A percentile compares a stretch with the other conserved stretches of the same genome.
Conservation (phyloP, 345 rosid genomes). For the Lenwebbia sp. region DNA sequence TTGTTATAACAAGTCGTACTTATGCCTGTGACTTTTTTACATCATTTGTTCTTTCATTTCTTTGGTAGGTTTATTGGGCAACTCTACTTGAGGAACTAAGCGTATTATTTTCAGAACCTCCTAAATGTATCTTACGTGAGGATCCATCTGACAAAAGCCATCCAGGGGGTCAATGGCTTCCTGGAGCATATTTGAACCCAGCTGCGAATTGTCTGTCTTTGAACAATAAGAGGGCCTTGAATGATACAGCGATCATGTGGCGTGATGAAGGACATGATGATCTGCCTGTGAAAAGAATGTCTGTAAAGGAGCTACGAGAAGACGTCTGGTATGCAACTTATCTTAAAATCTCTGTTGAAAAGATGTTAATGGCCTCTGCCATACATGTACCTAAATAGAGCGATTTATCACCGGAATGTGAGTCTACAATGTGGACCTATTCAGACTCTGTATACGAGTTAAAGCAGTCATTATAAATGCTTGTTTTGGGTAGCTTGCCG, state of each 20-base stretch:
- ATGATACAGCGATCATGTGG: slow-evolving; percentile 66
- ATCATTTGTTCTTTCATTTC: neutral
- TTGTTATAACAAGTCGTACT: neutral
- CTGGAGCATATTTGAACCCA: slow-evolving; percentile 74
- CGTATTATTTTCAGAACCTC: slow-evolving; percentile 53
- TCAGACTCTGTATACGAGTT: neutral
- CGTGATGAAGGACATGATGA: slow-evolving; percentile 73
- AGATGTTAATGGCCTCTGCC: neutral
- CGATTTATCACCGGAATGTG: neutral
- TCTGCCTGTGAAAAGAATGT: slow-evolving; percentile 55
- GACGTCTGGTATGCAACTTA: slow-evolving; percentile 69
- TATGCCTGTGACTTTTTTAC: neutral
- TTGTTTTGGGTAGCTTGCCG: neutral
- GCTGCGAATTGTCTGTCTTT: slow-evolving; percentile 56
- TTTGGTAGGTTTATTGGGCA: slow-evolving; percentile 72
- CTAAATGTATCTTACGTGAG: slow-evolving; percentile 40
- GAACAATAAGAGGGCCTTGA: slow-evolving; percentile 38
- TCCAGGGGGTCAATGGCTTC: slow-evolving; percentile 94
- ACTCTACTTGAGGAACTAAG: slow-evolving; percentile 56
- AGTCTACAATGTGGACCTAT: neutral
- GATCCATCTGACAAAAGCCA: slow-evolving; percentile 18
- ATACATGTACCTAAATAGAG: neutral
- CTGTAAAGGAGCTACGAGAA: slow-evolving; percentile 53
- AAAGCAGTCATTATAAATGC: neutral
- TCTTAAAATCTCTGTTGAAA: neutral